Conservation (phyloP, 257 asterid genomes). For the Misopates orontium region DNA sequence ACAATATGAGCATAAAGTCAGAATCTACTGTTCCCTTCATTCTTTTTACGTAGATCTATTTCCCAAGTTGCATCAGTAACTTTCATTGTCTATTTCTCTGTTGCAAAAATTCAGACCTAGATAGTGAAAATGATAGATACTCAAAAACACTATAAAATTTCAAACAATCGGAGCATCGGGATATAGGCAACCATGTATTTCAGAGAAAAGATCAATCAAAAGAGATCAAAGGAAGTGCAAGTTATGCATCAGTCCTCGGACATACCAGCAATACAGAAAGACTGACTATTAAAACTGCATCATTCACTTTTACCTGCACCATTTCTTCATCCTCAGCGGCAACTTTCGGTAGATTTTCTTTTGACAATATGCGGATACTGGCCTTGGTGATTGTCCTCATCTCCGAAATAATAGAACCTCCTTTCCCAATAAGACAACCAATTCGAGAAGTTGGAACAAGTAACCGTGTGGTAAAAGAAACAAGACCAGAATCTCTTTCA, state of each 20-base stretch:
- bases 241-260: slow-evolving; percentile 8
- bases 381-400: slow-evolving; percentile 90
- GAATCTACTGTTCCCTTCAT: neutral
- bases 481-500: slow-evolving; percentile 88
- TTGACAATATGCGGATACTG: slow-evolving; percentile 80
- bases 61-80: too few relatives aligned
- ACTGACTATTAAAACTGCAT: slow-evolving; percentile 9
- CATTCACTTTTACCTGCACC: slow-evolving; percentile 69
- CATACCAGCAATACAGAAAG: neutral
- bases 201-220: neutral
- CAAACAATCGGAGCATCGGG: neutral
- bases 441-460: slow-evolving; percentile 84
- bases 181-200: neutral
- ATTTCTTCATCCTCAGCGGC: slow-evolving; percentile 91
- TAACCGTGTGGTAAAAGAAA: slow-evolving; percentile 70
- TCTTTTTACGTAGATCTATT: too few relatives aligned
- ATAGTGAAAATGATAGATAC: neutral
- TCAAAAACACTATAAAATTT: neutral
- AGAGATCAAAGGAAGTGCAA: neutral
- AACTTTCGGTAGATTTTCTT: slow-evolving; percentile 86
- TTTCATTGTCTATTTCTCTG: too few relatives aligned
- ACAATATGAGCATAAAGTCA: neutral
- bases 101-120: too few relatives aligned
- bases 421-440: slow-evolving; percentile 97
- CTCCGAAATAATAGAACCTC: slow-evolving; percentile 86